Evolutionary conservation across 1,139 yeast species (phyloP).

Genomic region (Hyphopichia wangnamkhiaoensis): DNA sequence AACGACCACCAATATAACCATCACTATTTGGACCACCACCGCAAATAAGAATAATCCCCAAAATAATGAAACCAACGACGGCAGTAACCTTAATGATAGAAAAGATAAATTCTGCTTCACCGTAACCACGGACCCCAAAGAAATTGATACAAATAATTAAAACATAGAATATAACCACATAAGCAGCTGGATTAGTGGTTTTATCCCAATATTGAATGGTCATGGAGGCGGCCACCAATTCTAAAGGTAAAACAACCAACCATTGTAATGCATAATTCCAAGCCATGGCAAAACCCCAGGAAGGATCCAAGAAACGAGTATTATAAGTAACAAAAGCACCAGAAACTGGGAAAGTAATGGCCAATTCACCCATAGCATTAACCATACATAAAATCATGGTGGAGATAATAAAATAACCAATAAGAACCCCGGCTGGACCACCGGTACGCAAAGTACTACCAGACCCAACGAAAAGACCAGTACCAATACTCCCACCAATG

Average conservation of each 20-base stretch:
- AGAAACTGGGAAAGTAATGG: constrained; percentile 40
- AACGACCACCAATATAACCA: constrained; percentile 30
- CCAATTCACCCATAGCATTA: constrained; percentile 61
- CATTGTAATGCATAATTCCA: constrained; percentile 46
- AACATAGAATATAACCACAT: constrained; percentile 32
- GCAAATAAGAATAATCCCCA: constrained; percentile 24
- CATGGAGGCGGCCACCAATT: constrained; percentile 41
- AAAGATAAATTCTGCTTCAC: constrained; percentile 35
- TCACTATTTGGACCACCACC: constrained; percentile 35
- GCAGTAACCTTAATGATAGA: constrained; percentile 32
- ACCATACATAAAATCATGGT: constrained; percentile 61
- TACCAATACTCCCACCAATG: constrained; percentile 86
- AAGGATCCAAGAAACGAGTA: constrained; percentile 36
- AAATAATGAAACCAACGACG: constrained; percentile 33
- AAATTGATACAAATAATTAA: constrained; percentile 29
- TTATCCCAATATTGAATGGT: constrained; percentile 33
- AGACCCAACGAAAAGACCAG: constrained; percentile 71
- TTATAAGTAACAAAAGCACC: constrained; percentile 43
- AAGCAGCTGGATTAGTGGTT: constrained; percentile 28
- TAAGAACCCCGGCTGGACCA: constrained; percentile 75
- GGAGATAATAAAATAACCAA: constrained; percentile 56
- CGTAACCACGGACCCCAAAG: constrained; percentile 38
- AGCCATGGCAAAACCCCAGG: constrained; percentile 43
- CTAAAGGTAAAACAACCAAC: constrained; percentile 40
- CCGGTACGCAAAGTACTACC: constrained; percentile 58